Evolutionary conservation across 148 eudicot species (phyloP).

Genomic region (Rhododendron williamsianum): DNA sequence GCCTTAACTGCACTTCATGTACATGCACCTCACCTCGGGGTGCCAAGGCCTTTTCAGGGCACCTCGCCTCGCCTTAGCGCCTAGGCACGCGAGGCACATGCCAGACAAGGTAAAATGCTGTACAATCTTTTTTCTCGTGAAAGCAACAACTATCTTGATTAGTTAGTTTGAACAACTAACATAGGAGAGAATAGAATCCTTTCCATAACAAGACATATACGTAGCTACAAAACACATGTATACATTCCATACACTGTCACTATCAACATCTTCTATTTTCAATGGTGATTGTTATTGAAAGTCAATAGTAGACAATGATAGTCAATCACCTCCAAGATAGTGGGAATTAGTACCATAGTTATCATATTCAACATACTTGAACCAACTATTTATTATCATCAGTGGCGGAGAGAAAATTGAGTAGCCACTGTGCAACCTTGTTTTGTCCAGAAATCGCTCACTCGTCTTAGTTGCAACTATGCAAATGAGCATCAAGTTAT

Average conservation of each 20-base stretch:
- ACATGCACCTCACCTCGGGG: no score
- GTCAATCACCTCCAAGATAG: neutral
- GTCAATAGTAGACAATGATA: neutral
- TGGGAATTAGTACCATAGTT: neutral
- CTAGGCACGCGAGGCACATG: neutral
- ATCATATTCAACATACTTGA: neutral
- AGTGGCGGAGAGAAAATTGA: neutral
- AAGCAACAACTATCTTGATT: neutral
- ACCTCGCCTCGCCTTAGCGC: no score
- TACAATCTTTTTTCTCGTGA: neutral
- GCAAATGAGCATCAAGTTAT: neutral
- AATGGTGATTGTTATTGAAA: neutral
- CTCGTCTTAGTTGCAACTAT: neutral
- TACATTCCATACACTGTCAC: neutral
- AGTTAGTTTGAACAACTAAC: neutral
- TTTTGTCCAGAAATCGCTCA: neutral
- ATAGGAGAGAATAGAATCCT: neutral
- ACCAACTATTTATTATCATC: neutral
- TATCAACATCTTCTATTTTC: neutral
- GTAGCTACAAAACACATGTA: neutral
- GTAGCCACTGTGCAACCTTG: neutral
- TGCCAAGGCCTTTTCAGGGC: no score
- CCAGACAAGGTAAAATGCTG: neutral
- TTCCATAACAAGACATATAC: neutral
- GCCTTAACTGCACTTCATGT: no score